Conservation (phyloP, 1,139 yeast species). For the Debaryomyces subglobosus region DNA sequence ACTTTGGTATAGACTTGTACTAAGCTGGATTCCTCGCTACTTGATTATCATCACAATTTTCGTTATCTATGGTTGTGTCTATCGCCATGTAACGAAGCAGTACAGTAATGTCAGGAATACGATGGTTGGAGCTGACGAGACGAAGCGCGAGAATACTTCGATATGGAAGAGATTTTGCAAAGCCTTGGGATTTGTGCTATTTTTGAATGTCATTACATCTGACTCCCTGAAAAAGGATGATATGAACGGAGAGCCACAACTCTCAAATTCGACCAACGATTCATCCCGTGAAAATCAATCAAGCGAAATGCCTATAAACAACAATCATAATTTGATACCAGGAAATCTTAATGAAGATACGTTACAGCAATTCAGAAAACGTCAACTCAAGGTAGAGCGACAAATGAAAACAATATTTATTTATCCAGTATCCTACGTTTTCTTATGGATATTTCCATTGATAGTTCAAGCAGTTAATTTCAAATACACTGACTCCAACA, state of each 20-base stretch:
- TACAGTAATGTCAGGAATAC: slow-evolving; percentile 3
- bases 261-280: background rate
- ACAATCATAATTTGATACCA: slow-evolving; percentile 37
- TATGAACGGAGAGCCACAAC: background rate
- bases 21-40: slow-evolving; percentile 85
- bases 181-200: background rate
- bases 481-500: slow-evolving; percentile 46
- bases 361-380: slow-evolving; percentile 56
- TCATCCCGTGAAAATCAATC: background rate
- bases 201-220: slow-evolving; percentile 3
- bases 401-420: slow-evolving; percentile 80
- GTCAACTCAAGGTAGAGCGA: slow-evolving; percentile 67
- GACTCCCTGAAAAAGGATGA: background rate
- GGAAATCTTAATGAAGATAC: slow-evolving; percentile 41
- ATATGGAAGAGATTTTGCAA: slow-evolving; percentile 1
- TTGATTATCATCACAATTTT: slow-evolving; percentile 64
- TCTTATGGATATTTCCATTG: slow-evolving; percentile 83
- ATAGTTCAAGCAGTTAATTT: slow-evolving; percentile 64
- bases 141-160: background rate
- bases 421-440: slow-evolving; percentile 78
- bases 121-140: background rate
- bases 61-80: slow-evolving; percentile 68
- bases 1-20: slow-evolving; percentile 69
- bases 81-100: slow-evolving; percentile 65
- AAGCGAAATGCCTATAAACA: background rate